Percentiles rank a stretch among this genome's conserved stretches.
phyloP scores from a whole-genome alignment of 2,329 filamentous ascomycete genomes.

The Colletotrichum tofieldiae region DNA sequence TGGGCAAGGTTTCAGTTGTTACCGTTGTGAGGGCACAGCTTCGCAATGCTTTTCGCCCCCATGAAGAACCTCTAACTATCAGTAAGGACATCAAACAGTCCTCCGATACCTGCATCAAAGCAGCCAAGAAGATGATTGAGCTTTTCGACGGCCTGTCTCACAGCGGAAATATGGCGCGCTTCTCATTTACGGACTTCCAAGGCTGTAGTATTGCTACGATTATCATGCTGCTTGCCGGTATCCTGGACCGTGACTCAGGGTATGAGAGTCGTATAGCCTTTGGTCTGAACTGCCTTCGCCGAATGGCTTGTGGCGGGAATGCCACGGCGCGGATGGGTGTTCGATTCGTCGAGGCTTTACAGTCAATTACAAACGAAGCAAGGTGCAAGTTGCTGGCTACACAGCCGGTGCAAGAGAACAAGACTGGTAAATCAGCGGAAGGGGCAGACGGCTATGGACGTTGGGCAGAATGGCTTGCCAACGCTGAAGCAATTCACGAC shows the following conservation, averaged over 20 bases:
- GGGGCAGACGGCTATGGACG: constrained; percentile 35
- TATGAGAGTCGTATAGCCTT: constrained; percentile 51
- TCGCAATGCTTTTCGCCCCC: constrained; percentile 41
- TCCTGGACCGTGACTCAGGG: constrained; percentile 52
- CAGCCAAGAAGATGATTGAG: constrained; percentile 51
- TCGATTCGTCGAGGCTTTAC: constrained; percentile 47
- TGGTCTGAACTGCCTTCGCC: constrained; percentile 51
- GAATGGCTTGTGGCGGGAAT: constrained; percentile 53
- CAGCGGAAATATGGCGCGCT: constrained; percentile 52
- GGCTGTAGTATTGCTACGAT: constrained; percentile 57
- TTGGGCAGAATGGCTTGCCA: constrained; percentile 47
- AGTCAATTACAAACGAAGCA: constrained; percentile 46
- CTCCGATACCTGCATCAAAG: constrained; percentile 50
- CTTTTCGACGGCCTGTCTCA: constrained; percentile 51
- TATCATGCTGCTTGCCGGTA: constrained; percentile 52
- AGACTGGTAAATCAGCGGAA: background rate
- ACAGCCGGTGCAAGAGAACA: background rate
- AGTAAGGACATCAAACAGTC: constrained; percentile 42
- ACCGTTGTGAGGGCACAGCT: constrained; percentile 50
- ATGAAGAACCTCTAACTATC: constrained; percentile 16
- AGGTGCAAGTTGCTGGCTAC: constrained; percentile 38
- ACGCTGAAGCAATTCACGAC: background rate
- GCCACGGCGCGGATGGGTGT: constrained; percentile 47
- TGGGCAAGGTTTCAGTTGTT: constrained; percentile 54
- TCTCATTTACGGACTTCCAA: constrained; percentile 58